Percentiles rank a stretch among this genome's conserved stretches.
Conservation (phyloP, 768 basidiomycete genomes). For the Suillus subalutaceus region DNA sequence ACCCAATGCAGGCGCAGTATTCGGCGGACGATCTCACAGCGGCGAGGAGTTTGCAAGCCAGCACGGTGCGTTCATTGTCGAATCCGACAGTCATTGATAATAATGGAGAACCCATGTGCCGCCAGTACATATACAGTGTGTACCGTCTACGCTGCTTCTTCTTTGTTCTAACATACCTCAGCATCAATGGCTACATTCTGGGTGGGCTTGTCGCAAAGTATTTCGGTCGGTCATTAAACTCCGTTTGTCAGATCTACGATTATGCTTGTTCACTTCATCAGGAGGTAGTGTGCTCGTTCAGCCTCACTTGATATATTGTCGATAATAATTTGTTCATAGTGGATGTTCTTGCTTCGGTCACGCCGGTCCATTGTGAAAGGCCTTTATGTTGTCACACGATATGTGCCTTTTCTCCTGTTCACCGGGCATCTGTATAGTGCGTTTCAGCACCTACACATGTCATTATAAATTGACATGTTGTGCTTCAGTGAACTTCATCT, state of each 20-base stretch:
- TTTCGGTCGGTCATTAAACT: neutral
- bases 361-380: neutral
- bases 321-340: neutral
- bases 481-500: neutral
- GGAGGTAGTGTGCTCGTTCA: neutral
- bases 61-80: neutral
- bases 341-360: neutral
- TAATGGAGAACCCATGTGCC: neutral
- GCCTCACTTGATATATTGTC: neutral
- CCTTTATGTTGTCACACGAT: neutral
- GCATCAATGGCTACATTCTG: conserved; percentile 7
- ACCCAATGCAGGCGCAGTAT: neutral
- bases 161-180: neutral
- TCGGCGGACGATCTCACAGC: neutral
- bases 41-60: neutral
- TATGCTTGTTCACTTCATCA: neutral
- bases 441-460: neutral
- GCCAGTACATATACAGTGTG: neutral
- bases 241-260: neutral
- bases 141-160: neutral
- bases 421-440: neutral
- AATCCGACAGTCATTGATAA: neutral
- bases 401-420: conserved; percentile 1
- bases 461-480: neutral
- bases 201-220: neutral